Evolutionary conservation across 2,329 filamentous ascomycete genomes (phyloP).

Genomic region (Phaeosphaeria sp.): DNA sequence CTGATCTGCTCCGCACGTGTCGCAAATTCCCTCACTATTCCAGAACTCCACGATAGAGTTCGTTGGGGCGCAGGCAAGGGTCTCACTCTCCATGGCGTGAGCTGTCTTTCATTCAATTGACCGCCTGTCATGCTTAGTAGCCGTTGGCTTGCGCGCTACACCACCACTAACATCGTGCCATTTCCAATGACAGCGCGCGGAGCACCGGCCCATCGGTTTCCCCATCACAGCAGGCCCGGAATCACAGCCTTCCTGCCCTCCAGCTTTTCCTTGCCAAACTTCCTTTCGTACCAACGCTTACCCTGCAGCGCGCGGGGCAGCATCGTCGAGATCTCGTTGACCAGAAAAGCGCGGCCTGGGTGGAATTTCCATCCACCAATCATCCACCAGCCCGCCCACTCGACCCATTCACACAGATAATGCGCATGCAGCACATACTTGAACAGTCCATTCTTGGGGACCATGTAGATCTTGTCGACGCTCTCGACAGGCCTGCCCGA

Average conservation of each 20-base stretch:
- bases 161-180: constrained; percentile 3
- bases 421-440: constrained; percentile 85
- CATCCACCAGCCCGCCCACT: constrained; percentile 91
- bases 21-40: not conserved
- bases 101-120: not conserved
- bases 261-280: constrained; percentile 85
- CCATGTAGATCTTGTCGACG: constrained; percentile 83
- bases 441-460: constrained; percentile 86
- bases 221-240: constrained; percentile 60
- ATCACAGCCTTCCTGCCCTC: constrained; percentile 76
- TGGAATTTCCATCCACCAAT: constrained; percentile 69
- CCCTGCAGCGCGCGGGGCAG: constrained; percentile 83
- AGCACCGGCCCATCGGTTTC: not conserved
- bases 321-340: constrained; percentile 93
- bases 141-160: not conserved
- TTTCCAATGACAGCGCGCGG: not conserved
- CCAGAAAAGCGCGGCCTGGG: constrained; percentile 80
- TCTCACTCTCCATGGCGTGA: not conserved
- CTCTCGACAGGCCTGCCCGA: constrained; percentile 55
- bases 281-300: constrained; percentile 83
- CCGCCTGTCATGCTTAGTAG: constrained; percentile 12
- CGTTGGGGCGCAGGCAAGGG: not conserved
- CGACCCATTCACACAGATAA: constrained; percentile 95
- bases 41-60: not conserved
- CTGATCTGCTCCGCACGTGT: not conserved